Evolutionary conservation across 805 yeast genomes (phyloP), one percentile per base, ranked within the genome.

Genomic region (Candida schatavii): DNA sequence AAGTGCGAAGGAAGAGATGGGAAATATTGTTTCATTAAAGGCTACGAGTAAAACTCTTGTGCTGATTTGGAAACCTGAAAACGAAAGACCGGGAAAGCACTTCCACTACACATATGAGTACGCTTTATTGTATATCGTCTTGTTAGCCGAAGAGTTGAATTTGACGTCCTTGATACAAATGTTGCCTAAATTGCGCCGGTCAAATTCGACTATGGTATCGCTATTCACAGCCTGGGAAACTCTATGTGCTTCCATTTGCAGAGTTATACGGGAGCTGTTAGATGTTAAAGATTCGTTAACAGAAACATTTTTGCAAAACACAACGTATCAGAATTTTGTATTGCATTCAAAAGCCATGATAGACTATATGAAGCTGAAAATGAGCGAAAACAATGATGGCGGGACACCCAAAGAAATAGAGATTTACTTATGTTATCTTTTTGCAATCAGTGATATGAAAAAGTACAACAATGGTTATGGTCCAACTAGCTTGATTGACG

Each of bases 71-170:
- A 88, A 88, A 51, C 95, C 97, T 0, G 96, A 89, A 37, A 61
- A 72, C 51, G 99, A 95, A 59, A 65, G 95, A 17, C 93, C 97
- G 0, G 99, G 99, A 0, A 88, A 86, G 51, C 97, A 91, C 61
- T 91, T 89, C 57, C 80, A 79, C 9, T 88, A 85, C 61, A 83
- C 84, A 25, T 75, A 71, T 48, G 78, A 81, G 41, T 91, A 93
- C 55, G 76, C 87, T 18, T 58, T 66, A 36, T 85, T 83, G 54
- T 82, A 74, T 51, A 74, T 85, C 36, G 75, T 75, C 18, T 54
- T 90, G 19, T 59, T 87, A 19, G 64, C 71, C 26, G 60, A 68
- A 20, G 68, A 75, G 6, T 62, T 70, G 7, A 91, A 88, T 51
- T 67, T 84, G 35, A 75, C 74, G 13, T 69, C 80, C 0, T 64